Base-by-base conservation (phyloP, 768 basidiomycete genomes). In the Lactarius quietus region DNA sequence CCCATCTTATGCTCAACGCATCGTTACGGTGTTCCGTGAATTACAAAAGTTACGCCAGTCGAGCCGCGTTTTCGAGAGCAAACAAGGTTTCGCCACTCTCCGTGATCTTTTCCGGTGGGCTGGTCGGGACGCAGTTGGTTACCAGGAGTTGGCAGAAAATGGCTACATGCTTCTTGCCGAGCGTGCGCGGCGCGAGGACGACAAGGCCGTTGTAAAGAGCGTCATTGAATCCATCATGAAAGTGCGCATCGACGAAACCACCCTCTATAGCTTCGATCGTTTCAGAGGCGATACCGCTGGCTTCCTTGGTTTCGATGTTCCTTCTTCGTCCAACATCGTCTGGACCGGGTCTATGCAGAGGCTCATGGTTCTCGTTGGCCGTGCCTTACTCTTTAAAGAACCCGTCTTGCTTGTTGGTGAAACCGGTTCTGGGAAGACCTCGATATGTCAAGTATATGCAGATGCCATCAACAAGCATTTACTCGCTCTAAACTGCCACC, bases 41-140 rank as follows among this genome's bases (percentile, higher is more conserved):
- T 80, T 99, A 4, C 95, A 96, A 74, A 93, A 92, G 66, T 89
- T 93, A 33, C 84, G 97, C 8, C 95, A 98, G 74, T 84, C 88
- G 0, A 84, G 90, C 41, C 86, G 97, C 31, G 91, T 99, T 41
- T 99, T 99, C 73, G 97, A 99, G 77, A 96, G 94, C 73, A 98
- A 95, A 76, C 91, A 96, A 57, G 90, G 95, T 1, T 99, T 98
- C 73, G 97, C 93, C 0, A 99, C 97, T 1, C 83, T 99, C 5
- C 92, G 97, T 45, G 97, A 99, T 73, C 79, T 99, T 20, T 99
- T 99, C 77, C 86, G 97, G 52, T 99, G 97, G 97, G 97, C 95
- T 8, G 89, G 88, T 5, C 81, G 97, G 63, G 92, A 92, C 63
- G 94, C 95, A 1, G 78, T 92, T 57, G 88, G 90, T 10, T 93